Base-by-base conservation (phyloP, 768 basidiomycete species). In the Naganishia antarctica region DNA sequence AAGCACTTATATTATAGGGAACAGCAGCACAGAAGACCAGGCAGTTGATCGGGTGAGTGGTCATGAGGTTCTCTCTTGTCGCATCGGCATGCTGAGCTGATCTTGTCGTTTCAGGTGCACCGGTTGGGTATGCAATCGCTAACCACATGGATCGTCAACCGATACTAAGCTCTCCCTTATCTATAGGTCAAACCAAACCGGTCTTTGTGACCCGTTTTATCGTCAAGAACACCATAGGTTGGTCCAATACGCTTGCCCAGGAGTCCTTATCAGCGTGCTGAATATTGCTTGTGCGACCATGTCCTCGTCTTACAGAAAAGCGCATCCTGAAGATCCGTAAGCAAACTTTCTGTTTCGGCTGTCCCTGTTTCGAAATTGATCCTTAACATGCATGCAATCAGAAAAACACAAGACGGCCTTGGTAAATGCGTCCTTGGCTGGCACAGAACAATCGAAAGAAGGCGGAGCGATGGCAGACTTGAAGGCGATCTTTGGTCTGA, bases 121-220 rank as follows among this genome's bases (percentile, higher is more conserved):
- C 53, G 53, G 11, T 34, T 57, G 6, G 53, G 53, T 57, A 57
- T 8, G 53, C 1, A 25, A 40, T 25, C 12, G 2, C 12, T 29
- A 9, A 37, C 5, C 9, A 6, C 23, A 6, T 32, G 3, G 32
- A 25, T 12, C 5, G 32, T 21, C 18, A 40, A 57, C 18, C 2
- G n/a, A 40, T 9, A 40, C n/a, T 37, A 12, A 11, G 13, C 37
- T n/a, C n/a, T n/a, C 2, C 26, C 8, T 57, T 31, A 18, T 21
- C 66, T 32, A 53, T 74, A 45, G 76, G 76, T 11, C 76, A 77
- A 63, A 75, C 72, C 66, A 75, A 74, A 59, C 71, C 72, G 3
- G 76, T 77, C 15, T 74, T 68, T 51, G 74, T 77, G 25, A 77
- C 76, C n/a, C 65, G 76, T 13, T 77, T 75, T 49, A 72, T 77